Base-by-base conservation (phyloP, 345 rosid species). In the Carallia pectinifolia region DNA sequence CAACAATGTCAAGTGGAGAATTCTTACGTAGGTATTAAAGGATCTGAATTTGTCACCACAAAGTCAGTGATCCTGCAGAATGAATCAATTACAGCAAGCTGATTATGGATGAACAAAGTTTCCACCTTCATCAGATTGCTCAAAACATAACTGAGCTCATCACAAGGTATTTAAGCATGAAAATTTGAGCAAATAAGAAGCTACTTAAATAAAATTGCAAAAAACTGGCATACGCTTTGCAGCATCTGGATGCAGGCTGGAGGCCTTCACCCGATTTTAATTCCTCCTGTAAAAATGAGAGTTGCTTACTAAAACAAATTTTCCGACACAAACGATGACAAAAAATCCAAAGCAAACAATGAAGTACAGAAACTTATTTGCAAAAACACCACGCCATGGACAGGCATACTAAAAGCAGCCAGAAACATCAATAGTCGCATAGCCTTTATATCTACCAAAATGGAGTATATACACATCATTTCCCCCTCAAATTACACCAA, bases 171-270 rank as follows among this genome's bases (percentile, higher is more conserved):
- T 36, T 37, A 6, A 29, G 6, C 64, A 44, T 7, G 6, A 72
- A 27, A 60, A 39, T 7, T 60, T 23, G 47, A 39, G 48, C 7
- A 15, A 62, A 71, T 40, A 48, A 54, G 30, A 66, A 73, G 65
- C 39, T 19, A 39, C 23, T 6, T 54, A 12, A 23, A 47, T 5
- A 40, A 33, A 47, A 68, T 50, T 39, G 53, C 38, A 64, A 58
- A 64, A 58, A 68, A 54, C 23, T 64, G 13, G 67, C 96, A 53
- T 79, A 94, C 98, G 87, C 98, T 82, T 94, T 87, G 93, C 97
- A 91, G 86, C 74, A 86, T 81, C 47, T 79, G 66, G 97, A 89
- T 67, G 98, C 87, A 5, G 88, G 89, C 71, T 81, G 88, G 34
- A 84, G 81, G 19, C 89, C 83, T 70, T 86, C 77, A 0, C 81